A percentile compares a stretch with the other conserved stretches of the same genome.
These are phyloP conservation scores for Cyclotella sp. DNA, from an alignment of 108 stramenopile genomes.

Conservation along the genomic window DNA sequence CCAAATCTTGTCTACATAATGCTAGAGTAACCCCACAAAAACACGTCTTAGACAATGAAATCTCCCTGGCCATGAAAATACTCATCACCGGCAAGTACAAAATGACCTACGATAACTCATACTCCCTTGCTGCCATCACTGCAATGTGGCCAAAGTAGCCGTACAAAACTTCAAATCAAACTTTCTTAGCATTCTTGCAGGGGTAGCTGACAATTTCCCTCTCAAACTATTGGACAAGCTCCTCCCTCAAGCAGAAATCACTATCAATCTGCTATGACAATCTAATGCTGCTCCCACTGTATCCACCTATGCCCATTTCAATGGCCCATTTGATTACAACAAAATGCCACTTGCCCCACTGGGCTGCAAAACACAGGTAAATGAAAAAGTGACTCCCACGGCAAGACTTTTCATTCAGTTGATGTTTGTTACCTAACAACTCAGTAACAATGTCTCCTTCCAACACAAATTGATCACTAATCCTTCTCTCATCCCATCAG, in stretches of 20 bases:
- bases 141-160: conserved; percentile 13
- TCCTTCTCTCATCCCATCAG: no score
- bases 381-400: not conserved
- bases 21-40: no score
- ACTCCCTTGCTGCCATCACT: not conserved
- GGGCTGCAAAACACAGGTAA: not conserved
- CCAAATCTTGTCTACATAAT: no score
- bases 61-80: not conserved
- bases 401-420: no score
- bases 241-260: conserved; percentile 9
- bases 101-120: not conserved
- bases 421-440: no score
- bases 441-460: no score
- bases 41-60: not conserved
- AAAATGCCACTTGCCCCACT: not conserved
- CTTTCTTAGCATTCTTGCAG: conserved; percentile 41
- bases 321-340: not conserved
- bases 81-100: not conserved
- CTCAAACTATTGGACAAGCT: conserved; percentile 8
- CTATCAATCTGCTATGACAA: conserved; percentile 42
- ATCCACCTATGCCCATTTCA: conserved; percentile 35
- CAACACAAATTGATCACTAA: no score
- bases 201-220: not conserved
- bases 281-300: conserved; percentile 45
- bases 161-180: conserved; percentile 52